Percentiles rank a stretch among this genome's conserved stretches.
These are phyloP conservation scores for Cladophialophora chaetospira DNA, from an alignment of 2,329 filamentous ascomycete species.

Conservation along the genomic window DNA sequence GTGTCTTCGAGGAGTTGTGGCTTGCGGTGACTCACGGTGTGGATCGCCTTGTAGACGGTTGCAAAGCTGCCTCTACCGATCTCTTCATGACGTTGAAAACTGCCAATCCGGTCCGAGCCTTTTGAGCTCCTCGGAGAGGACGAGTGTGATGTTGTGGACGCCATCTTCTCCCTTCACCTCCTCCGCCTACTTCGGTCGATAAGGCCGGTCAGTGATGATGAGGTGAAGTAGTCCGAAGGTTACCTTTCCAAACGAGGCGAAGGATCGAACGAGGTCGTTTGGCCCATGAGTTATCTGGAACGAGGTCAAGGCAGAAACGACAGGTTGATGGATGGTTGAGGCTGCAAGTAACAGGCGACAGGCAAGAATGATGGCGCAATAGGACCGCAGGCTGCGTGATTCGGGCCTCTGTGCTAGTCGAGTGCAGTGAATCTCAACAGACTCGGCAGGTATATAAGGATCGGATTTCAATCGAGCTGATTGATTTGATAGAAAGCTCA, in stretches of 20 bases:
- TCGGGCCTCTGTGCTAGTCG: slow-evolving; percentile 16
- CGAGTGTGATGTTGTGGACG: slow-evolving; percentile 47
- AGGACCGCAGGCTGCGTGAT: slow-evolving; percentile 23
- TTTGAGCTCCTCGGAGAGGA: slow-evolving; percentile 43
- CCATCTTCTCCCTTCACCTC: slow-evolving; percentile 34
- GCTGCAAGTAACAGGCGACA: slow-evolving; percentile 25
- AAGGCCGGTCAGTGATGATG: slow-evolving; percentile 27
- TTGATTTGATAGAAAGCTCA: slow-evolving; percentile 8
- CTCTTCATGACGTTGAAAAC: slow-evolving; percentile 81
- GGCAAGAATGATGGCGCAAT: slow-evolving; percentile 27
- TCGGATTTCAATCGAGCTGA: slow-evolving; percentile 3
- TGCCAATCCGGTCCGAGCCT: slow-evolving; percentile 35
- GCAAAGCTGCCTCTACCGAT: slow-evolving; percentile 98
- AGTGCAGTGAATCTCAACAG: slow-evolving; percentile 12
- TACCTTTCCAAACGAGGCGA: slow-evolving; percentile 42
- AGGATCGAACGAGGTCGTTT: slow-evolving; percentile 38
- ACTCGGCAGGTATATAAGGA: slow-evolving; percentile 4
- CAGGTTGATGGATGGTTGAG: slow-evolving; percentile 17
- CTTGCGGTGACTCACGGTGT: slow-evolving; percentile 65
- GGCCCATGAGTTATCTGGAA: slow-evolving; percentile 38
- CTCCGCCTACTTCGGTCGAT: slow-evolving; percentile 25
- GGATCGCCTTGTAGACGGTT: slow-evolving; percentile 84
- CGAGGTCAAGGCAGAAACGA: slow-evolving; percentile 17
- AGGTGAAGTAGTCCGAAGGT: slow-evolving; percentile 26
- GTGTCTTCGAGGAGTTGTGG: slow-evolving; percentile 6